phyloP scores from a whole-genome alignment of 2,329 filamentous ascomycete species.

The Trichoderma koningiopsis region DNA sequence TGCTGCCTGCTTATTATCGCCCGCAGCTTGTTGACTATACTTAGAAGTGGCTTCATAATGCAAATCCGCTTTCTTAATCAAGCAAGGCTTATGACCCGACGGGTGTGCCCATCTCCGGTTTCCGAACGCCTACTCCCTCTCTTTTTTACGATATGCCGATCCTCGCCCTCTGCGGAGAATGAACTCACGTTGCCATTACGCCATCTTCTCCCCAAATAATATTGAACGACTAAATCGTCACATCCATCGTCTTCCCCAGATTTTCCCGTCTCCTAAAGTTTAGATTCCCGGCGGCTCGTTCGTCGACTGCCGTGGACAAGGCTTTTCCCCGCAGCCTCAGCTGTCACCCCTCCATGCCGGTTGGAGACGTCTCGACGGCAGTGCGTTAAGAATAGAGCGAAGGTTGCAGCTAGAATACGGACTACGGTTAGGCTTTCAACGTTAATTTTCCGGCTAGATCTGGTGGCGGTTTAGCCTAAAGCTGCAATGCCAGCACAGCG shows the following conservation, averaged over 20 bases:
- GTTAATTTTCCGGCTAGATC: constrained; percentile 1
- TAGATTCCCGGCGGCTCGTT: constrained; percentile 18
- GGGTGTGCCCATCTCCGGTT: constrained; percentile 2
- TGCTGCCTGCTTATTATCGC: not conserved
- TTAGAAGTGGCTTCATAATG: constrained; percentile 7
- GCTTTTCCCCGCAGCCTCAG: constrained; percentile 15
- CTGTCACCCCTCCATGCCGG: constrained; percentile 1
- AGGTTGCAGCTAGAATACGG: not conserved
- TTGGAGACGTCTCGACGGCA: not conserved
- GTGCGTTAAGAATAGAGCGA: not conserved
- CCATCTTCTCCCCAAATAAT: not conserved
- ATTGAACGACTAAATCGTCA: not conserved
- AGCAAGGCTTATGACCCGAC: constrained; percentile 10
- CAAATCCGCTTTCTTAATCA: not conserved
- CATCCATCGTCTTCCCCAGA: constrained; percentile 12
- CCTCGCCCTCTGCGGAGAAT: not conserved
- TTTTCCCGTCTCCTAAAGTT: constrained; percentile 14
- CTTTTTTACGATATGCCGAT: constrained; percentile 1
- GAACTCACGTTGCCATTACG: not conserved
- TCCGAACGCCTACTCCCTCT: not conserved
- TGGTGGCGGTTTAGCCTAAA: constrained; percentile 19
- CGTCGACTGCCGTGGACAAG: not conserved
- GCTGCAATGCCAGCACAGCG: not conserved
- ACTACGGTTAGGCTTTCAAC: constrained; percentile 2
- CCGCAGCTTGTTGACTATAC: not conserved